Evolutionary conservation across 352 stramenopile species (phyloP).

Genomic region (Vaucheria bursata): DNA sequence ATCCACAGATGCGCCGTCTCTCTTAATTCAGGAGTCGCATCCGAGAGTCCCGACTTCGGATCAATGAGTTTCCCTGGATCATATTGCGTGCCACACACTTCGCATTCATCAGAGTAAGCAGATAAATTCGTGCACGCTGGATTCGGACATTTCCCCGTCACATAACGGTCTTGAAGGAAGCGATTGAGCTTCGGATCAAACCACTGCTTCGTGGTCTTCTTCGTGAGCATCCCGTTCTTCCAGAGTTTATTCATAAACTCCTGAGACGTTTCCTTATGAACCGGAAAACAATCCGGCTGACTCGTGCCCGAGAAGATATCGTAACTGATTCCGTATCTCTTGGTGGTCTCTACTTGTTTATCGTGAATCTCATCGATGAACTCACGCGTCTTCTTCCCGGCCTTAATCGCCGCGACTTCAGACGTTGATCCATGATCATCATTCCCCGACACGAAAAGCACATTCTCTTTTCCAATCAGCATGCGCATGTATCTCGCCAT

Average conservation of each 20-base stretch:
- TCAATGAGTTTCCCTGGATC: not conserved
- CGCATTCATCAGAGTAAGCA: not conserved
- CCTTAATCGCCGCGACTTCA: slow-evolving; percentile 1
- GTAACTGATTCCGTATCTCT: not conserved
- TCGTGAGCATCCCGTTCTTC: not conserved
- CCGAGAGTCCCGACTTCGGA: not conserved
- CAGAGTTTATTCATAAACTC: slow-evolving; percentile 1
- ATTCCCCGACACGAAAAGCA: not conserved
- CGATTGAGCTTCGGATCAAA: not conserved
- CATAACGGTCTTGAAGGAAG: not conserved
- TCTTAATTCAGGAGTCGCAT: not conserved
- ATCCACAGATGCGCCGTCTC: not conserved
- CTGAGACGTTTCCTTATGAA: not conserved
- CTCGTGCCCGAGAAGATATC: not conserved
- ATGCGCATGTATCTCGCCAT: not conserved
- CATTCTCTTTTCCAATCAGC: not conserved
- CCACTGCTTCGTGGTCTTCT: not conserved
- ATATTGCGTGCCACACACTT: not conserved
- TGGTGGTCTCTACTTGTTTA: not conserved
- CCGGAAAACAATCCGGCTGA: not conserved
- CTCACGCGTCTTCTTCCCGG: not conserved
- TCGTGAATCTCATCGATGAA: not conserved
- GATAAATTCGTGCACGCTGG: not conserved
- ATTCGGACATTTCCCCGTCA: not conserved
- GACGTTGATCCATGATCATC: not conserved